phyloP scores from a whole-genome alignment of 2,329 filamentous ascomycete species.

The Verruconis gallopava region DNA sequence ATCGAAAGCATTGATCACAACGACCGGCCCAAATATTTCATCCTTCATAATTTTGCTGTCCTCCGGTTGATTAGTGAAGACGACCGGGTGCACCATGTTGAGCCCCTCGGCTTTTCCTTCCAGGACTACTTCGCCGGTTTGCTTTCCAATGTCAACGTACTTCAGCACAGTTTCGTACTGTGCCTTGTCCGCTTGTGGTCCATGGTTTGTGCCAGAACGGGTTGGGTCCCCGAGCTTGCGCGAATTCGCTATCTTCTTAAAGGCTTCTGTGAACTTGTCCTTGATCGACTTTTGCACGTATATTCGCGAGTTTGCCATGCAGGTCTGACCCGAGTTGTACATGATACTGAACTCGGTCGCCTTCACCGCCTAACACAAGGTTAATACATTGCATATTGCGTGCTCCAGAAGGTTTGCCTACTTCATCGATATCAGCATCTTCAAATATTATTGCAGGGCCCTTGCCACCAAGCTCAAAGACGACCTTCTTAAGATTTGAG shows the following conservation, averaged over 20 bases:
- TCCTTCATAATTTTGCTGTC: conserved; percentile 18
- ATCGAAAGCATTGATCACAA: conserved; percentile 16
- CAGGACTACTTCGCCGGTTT: conserved; percentile 18
- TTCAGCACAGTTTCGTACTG: conserved; percentile 30
- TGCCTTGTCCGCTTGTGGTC: conserved; percentile 38
- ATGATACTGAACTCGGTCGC: conserved; percentile 8
- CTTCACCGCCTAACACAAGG: neutral
- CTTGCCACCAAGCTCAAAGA: conserved; percentile 12
- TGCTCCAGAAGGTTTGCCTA: conserved; percentile 1
- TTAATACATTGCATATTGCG: neutral
- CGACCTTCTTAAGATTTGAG: conserved; percentile 10
- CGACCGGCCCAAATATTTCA: conserved; percentile 21
- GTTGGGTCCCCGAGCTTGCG: conserved; percentile 18
- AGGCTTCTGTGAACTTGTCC: conserved; percentile 30
- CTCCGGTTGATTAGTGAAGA: conserved; percentile 9
- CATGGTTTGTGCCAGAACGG: conserved; percentile 20
- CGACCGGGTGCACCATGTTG: conserved; percentile 18
- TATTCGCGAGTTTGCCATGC: conserved; percentile 18
- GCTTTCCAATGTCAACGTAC: conserved; percentile 5
- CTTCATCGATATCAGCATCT: conserved; percentile 11
- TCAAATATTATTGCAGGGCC: conserved; percentile 13
- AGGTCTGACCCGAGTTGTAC: conserved; percentile 15
- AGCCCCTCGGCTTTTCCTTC: conserved; percentile 13
- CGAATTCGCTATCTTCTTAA: conserved; percentile 23
- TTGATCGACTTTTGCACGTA: conserved; percentile 23